Percentiles rank a stretch among this genome's conserved stretches.
Evolutionary conservation across 495 filamentous ascomycete genomes (phyloP).

Genomic region (Podospora pseudopauciseta): DNA sequence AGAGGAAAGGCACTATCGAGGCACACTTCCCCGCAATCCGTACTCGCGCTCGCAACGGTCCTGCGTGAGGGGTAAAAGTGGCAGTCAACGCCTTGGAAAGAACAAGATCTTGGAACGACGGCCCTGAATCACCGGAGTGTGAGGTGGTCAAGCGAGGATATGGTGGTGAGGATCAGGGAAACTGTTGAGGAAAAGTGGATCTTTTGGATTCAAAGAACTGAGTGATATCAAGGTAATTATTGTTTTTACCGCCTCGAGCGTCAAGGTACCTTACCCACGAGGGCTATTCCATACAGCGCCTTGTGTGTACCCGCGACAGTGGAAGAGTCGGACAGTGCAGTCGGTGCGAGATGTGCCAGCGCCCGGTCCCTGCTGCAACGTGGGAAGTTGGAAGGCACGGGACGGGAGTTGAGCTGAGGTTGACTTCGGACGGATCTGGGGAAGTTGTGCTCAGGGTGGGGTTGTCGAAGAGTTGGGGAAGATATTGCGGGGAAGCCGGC

Average conservation of each 20-base stretch:
- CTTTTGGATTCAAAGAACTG: neutral
- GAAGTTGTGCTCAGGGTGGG: slow-evolving; percentile 3
- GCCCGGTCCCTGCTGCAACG: slow-evolving; percentile 2
- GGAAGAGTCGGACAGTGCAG: neutral
- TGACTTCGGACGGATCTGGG: neutral
- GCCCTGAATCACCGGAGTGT: neutral
- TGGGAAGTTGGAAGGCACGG: neutral
- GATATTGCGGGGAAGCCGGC: slow-evolving; percentile 6
- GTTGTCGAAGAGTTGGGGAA: slow-evolving; percentile 5
- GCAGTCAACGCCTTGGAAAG: neutral
- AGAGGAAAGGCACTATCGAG: neutral
- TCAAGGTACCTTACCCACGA: neutral
- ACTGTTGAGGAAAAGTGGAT: neutral
- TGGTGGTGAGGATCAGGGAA: neutral
- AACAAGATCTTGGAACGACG: neutral
- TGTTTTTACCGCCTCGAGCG: neutral
- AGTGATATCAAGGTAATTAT: neutral
- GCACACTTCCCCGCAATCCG: neutral
- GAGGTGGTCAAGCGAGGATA: neutral
- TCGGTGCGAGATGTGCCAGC: neutral
- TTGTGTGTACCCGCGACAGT: neutral
- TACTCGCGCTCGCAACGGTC: neutral
- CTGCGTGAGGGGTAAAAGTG: neutral
- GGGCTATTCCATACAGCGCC: neutral
- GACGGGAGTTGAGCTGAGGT: neutral